phyloP scores from a whole-genome alignment of 805 yeast genomes.

The Candida arabinofermentans region DNA sequence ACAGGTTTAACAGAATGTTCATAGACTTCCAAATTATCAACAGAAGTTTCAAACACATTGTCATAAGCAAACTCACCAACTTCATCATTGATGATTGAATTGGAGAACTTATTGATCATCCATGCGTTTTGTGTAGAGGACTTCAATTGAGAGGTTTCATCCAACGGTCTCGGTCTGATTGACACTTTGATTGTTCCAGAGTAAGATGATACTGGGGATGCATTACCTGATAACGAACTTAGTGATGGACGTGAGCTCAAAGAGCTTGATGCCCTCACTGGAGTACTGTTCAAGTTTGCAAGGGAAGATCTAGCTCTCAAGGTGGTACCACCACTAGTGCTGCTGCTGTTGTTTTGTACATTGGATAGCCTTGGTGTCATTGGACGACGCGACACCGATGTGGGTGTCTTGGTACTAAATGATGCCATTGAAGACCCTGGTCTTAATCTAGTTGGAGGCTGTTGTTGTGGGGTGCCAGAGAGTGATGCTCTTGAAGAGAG shows the following conservation, averaged over 20 bases:
- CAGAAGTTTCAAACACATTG: slow-evolving; percentile 62
- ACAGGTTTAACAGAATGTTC: slow-evolving; percentile 47
- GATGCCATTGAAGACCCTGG: slow-evolving; percentile 17
- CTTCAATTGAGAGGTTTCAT: slow-evolving; percentile 4
- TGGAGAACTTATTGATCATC: slow-evolving; percentile 38
- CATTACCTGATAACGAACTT: slow-evolving; percentile 15
- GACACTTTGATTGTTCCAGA: slow-evolving; percentile 74
- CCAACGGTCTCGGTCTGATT: slow-evolving; percentile 69
- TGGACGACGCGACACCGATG: slow-evolving; percentile 17
- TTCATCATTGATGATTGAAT: slow-evolving; percentile 43
- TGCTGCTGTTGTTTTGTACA: neutral
- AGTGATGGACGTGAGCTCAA: slow-evolving; percentile 16
- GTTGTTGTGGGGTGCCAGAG: neutral
- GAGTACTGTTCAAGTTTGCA: slow-evolving; percentile 14
- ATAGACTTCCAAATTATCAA: slow-evolving; percentile 60
- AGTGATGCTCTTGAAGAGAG: slow-evolving; percentile 2
- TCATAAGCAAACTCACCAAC: slow-evolving; percentile 73
- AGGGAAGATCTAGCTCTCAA: slow-evolving; percentile 20
- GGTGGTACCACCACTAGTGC: slow-evolving; percentile 1
- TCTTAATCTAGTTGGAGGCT: slow-evolving; percentile 14
- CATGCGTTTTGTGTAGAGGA: slow-evolving; percentile 31
- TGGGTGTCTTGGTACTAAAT: slow-evolving; percentile 8
- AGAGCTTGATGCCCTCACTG: slow-evolving; percentile 12
- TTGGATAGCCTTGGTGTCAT: slow-evolving; percentile 12
- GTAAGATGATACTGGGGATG: slow-evolving; percentile 30